These are phyloP conservation scores for Ilyonectria robusta DNA, from an alignment of 2,329 filamentous ascomycete genomes.

Conservation along the genomic window DNA sequence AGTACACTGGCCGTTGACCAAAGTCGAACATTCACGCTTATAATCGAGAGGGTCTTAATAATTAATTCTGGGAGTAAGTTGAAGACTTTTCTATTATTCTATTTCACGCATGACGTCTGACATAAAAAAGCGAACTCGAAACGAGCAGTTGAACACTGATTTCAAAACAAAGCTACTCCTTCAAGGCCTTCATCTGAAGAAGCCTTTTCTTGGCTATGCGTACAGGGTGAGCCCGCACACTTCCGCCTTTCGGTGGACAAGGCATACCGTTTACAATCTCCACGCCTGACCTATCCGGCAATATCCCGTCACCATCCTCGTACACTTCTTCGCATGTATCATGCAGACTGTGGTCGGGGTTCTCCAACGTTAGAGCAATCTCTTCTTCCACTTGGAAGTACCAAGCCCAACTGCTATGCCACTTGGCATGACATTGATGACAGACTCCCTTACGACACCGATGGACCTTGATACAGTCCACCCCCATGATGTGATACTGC, in stretches of 20 bases:
- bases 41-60: conserved; percentile 1
- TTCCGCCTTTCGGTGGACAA: conserved; percentile 32
- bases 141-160: neutral
- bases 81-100: neutral
- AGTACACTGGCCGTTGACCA: neutral
- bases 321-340: conserved; percentile 25
- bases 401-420: conserved; percentile 36
- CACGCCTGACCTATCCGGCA: conserved; percentile 20
- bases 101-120: conserved; percentile 14
- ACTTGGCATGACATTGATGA: conserved; percentile 39
- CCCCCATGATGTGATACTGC: conserved; percentile 36
- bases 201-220: conserved; percentile 35
- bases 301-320: conserved; percentile 19
- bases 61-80: conserved; percentile 13
- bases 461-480: conserved; percentile 41
- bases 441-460: conserved; percentile 30
- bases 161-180: neutral
- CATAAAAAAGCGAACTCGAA: neutral
- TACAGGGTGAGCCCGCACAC: conserved; percentile 36
- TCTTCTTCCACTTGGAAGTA: conserved; percentile 36
- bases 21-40: neutral
- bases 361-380: conserved; percentile 14
- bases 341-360: conserved; percentile 18
- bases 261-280: conserved; percentile 23
- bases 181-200: conserved; percentile 4